Conservation (phyloP, 371 early-diverging fungal genomes). For the Mucor velutinosus region DNA sequence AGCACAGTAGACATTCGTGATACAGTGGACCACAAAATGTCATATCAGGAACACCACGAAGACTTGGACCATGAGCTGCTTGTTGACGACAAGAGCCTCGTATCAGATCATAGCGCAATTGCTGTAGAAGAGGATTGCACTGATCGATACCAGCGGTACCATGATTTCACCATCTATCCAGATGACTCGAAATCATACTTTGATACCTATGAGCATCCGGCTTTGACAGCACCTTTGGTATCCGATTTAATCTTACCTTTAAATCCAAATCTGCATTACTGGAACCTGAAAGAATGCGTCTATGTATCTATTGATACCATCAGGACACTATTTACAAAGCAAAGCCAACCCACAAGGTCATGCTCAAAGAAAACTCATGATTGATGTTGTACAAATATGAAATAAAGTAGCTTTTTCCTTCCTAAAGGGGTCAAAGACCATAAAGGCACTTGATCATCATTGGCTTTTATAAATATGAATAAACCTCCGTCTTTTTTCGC, state of each 20-base stretch:
- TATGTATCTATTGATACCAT: conserved; percentile 13
- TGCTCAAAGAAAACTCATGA: conserved; percentile 1
- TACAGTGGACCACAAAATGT: not conserved
- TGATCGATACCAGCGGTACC: not conserved
- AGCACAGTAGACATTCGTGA: not conserved
- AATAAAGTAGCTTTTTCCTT: not conserved
- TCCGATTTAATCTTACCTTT: conserved; percentile 22
- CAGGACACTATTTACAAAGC: not conserved
- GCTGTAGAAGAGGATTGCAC: not conserved
- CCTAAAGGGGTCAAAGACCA: conserved; percentile 13
- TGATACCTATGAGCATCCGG: conserved; percentile 38
- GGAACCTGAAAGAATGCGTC: conserved; percentile 32
- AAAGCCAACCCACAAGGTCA: not conserved
- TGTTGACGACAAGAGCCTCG: not conserved
- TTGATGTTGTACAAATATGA: not conserved
- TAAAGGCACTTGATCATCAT: conserved; percentile 10
- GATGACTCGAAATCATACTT: conserved; percentile 24
- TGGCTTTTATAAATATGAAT: conserved; percentile 4
- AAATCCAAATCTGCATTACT: conserved; percentile 9
- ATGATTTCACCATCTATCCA: conserved; percentile 23
- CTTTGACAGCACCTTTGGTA: conserved; percentile 22
- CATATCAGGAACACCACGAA: not conserved
- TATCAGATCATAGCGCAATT: not conserved
- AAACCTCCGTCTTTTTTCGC: not conserved
- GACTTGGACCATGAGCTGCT: not conserved